Base-by-base conservation (phyloP, 768 basidiomycete species). In the Hemileccinum impolitum region DNA sequence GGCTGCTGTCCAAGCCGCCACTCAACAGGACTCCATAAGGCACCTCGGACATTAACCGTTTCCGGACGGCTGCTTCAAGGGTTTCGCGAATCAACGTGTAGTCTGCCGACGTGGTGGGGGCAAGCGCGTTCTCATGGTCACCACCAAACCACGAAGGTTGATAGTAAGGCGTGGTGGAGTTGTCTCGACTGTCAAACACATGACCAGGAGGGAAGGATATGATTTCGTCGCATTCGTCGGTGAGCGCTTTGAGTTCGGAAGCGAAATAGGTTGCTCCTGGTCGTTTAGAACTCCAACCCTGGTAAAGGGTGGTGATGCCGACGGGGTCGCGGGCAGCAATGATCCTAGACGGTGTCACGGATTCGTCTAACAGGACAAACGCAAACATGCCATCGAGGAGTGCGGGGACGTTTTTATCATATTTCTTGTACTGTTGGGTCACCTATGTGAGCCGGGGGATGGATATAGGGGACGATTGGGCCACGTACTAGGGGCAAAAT, bases 381-480 rank as follows among this genome's bases (percentile, higher is more conserved):
- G 95, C 94, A 74, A 99, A 99, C 91, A 99, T 95, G 56, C 96
- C 96, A 64, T 99, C 96, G 51, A 99, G 85, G 63, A 81, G 75
- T 63, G 72, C 71, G 71, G 89, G 90, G 23, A 95, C 72, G 4
- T 78, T 79, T 56, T 81, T 90, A 62, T 74, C 94, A 61, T 90
- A 69, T 71, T 91, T 87, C 59, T 77, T 75, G 74, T 96, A 97
- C 95, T 97, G 56, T 10, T 45, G 15, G 34, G 19, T 18, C 48
- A 39, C 11, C 31, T 25, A 19, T 17, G 37, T 47, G 3, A 57
- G 31, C 14, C n/a, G 18, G 43, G n/a, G 13, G 11, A 25, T 11
- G 17, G 12, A 47, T 9, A 13, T 50, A 57, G 28, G 23, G 19
- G 7, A 17, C 10, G 39, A 17, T 46, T 21, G 25, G 17, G 9